Evolutionary conservation across 2,329 filamentous ascomycete species (phyloP), one percentile per base, ranked within the genome.

Genomic region (Verticillium longisporum): DNA sequence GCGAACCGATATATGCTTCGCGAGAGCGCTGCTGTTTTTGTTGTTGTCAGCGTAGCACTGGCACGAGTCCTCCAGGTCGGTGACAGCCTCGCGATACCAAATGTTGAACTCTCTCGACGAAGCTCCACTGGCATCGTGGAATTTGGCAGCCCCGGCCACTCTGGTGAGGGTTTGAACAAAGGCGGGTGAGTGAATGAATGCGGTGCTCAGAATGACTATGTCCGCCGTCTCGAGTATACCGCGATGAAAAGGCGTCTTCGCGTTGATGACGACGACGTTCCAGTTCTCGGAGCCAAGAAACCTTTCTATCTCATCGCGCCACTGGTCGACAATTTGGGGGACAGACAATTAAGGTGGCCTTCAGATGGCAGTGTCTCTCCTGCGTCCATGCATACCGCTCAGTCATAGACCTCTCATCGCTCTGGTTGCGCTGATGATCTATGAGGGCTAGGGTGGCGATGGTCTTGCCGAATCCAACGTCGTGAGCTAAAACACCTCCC

Each of bases 381-480:
- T 32, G 50, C 15, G 36, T 6, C 62, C 69, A 61, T 4, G 50
- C 31, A 1, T 11, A 21, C 3, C 73, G 64, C 10, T 66, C 45
- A 0, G 34, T 1, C 5, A 69, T 56, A 13, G 70, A 73, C 0
- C 61, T 14, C 0, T 3, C n/a, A 1, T 56, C 31, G 56, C 74
- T 60, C 15, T 18, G 69, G 0, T 61, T 1, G 6, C 63, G 53
- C 58, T 71, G 71, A 7, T 61, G 62, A 31, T 73, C 71, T 7
- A 78, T 69, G 4, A 78, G 67, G 1, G 72, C 76, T 13, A 80
- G 70, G 6, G 68, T 73, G 32, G 78, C 67, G 4, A 78, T 70
- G 0, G 78, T 80, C 66, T 80, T 80, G 1, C 78, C 77, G 59
- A 74, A 79, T 15, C 78, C 78, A 14, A 79, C 74, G 33, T 78